phyloP scores from a whole-genome alignment of 2,329 filamentous ascomycete species.

The Escovopsis weberi region DNA sequence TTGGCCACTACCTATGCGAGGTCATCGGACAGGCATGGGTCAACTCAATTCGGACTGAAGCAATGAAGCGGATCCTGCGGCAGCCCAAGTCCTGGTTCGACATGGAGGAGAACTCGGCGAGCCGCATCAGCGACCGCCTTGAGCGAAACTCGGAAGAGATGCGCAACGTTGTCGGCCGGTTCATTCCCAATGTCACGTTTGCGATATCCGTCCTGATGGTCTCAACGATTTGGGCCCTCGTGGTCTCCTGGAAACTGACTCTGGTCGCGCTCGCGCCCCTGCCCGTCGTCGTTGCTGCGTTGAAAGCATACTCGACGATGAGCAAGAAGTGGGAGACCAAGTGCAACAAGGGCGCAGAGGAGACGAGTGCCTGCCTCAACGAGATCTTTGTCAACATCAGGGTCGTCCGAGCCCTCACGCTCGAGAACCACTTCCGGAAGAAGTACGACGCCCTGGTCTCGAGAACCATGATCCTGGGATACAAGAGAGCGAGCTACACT shows the following conservation, averaged over 20 bases:
- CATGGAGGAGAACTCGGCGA: constrained; percentile 46
- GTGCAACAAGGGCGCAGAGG: constrained; percentile 48
- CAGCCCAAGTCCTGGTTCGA: constrained; percentile 76
- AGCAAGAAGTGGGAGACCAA: constrained; percentile 58
- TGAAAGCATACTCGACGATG: constrained; percentile 48
- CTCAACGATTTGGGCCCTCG: constrained; percentile 61
- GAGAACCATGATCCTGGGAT: constrained; percentile 43
- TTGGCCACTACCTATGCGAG: constrained; percentile 59
- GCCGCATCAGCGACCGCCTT: constrained; percentile 53
- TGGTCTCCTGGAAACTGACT: constrained; percentile 65
- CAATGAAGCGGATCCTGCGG: constrained; percentile 53
- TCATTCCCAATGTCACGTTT: constrained; percentile 55
- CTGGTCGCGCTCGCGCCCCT: constrained; percentile 57
- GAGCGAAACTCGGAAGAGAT: constrained; percentile 80
- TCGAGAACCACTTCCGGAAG: constrained; percentile 55
- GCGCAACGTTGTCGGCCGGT: constrained; percentile 66
- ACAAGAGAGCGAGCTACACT: constrained; percentile 49
- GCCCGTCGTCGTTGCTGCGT: constrained; percentile 52
- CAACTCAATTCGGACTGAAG: constrained; percentile 51
- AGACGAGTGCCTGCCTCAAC: constrained; percentile 41
- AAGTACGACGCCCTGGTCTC: constrained; percentile 44
- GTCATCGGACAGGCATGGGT: constrained; percentile 62
- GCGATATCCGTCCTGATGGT: constrained; percentile 51
- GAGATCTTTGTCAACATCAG: constrained; percentile 70
- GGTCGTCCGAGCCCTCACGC: constrained; percentile 58